Evolutionary conservation across 768 basidiomycete genomes (phyloP), one percentile per base, ranked within the genome.

Genomic region (Suillus americanus): DNA sequence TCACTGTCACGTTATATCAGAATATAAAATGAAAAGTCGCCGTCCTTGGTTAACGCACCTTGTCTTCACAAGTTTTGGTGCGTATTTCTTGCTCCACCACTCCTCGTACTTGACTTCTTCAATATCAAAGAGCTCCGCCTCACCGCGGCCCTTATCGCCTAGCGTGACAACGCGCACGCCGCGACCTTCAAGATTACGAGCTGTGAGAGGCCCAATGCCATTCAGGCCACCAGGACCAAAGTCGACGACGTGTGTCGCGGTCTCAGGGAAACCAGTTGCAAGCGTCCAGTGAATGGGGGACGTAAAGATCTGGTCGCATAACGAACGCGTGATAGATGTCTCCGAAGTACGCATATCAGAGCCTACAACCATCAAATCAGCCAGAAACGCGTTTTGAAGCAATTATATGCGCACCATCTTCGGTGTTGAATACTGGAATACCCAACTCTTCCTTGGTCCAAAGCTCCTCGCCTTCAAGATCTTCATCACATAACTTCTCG

Each of bases 141-240:
- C 89, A 23, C 93, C 93, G 72, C 91, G 94, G 61, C 90, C 90
- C 73, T 89, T 91, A 75, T 97, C 94, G n/a, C 96, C 95, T 23
- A 89, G 85, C 68, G 97, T 87, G 67, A 99, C 85, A 57, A 96
- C 88, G 55, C 95, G 89, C 37, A 99, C 87, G 62, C 97, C 97
- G 35, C 94, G 89, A 16, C 97, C 97, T 70, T 97, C 95, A 53
- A 96, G 82, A 77, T 95, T 96, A 70, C 91, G 87, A 5, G 90
- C 89, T 50, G 95, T 96, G 63, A 98, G 83, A 61, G 90, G 89
- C 48, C 97, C 97, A 68, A 98, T 96, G 14, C 97, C 97, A 72
- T 90, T 94, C 62, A 92, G 73, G 16, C 97, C 96, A 66, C 97
- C 97, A 2, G 97, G 94, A 61, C 97, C 97, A 71, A 99, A 99